Evolutionary conservation across 768 basidiomycete genomes (phyloP), one percentile per base, ranked within the genome.

Genomic region (Mycena indigotica): DNA sequence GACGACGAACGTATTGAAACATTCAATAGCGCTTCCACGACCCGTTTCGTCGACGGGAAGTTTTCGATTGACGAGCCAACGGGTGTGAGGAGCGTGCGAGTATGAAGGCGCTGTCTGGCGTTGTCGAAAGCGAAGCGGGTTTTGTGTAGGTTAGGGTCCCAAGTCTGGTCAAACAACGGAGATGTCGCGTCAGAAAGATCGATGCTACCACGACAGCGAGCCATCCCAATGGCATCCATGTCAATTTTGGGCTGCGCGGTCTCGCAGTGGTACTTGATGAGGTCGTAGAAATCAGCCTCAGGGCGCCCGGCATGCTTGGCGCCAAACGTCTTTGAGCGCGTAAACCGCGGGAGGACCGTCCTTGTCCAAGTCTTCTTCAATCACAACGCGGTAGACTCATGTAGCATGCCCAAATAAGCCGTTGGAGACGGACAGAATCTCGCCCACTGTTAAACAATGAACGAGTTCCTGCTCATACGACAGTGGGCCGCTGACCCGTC

Each of bases 21-120:
- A n/a, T n/a, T n/a, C n/a, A n/a, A n/a, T n/a, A 50, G 28, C n/a
- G 55, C 55, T 15, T 19, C 25, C 1, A 28, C 30, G 10, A 56
- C 35, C 15, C 13, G 12, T 19, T 50, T 50, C 4, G 55, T 46
- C n/a, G 55, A 50, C 12, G 26, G 35, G 23, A 46, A 56, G n/a
- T 21, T 39, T 8, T 50, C 28, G 25, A 56, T 23, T 8, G 46
- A 35, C 5, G 8, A 12, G 23, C 55, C 55, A 23, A 56, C 55
- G 21, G 55, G 55, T 4, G 55, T 56, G 12, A 56, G 23, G 15
- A 56, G 48, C 17, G 30, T 19, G 16, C 55, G 46, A 28, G 44
- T 56, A 39, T 56, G 55, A 50, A 24, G 48, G 19, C 55, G 55
- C 55, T 32, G n/a, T n/a, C n/a, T n/a, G n/a, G n/a, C n/a, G n/a